These are phyloP conservation scores for Coniferiporia weirii DNA, from an alignment of 1,284 basidiomycete species.

Conservation along the genomic window DNA sequence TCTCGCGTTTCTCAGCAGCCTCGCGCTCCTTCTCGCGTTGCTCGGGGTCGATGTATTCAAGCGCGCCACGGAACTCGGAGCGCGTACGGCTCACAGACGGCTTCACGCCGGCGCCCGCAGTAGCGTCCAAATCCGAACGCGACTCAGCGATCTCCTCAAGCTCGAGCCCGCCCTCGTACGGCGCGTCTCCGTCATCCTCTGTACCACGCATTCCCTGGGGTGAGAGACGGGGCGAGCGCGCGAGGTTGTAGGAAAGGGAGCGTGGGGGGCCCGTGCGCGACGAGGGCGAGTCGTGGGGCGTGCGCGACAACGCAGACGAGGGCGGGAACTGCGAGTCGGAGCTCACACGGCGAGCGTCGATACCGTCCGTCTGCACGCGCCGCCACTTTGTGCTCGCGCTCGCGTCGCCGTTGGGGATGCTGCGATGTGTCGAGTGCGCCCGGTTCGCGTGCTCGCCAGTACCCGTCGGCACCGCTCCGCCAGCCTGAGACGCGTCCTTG, in stretches of 20 bases:
- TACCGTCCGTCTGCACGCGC: not conserved
- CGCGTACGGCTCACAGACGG: not conserved
- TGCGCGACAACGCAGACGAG: not conserved
- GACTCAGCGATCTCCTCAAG: not conserved
- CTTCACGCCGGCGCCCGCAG: not conserved
- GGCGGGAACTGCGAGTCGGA: not conserved
- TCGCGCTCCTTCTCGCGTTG: slow-evolving; percentile 38
- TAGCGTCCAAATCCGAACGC: not conserved
- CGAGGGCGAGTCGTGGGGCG: slow-evolving; percentile 48
- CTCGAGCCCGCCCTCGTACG: not conserved
- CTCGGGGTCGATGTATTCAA: slow-evolving; percentile 42
- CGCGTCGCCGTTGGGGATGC: not conserved
- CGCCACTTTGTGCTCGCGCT: not conserved
- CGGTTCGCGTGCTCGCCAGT: not conserved
- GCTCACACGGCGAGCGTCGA: not conserved
- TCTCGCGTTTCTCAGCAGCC: slow-evolving; percentile 47
- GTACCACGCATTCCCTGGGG: slow-evolving; percentile 23
- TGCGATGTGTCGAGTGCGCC: no score
- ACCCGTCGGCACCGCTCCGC: not conserved
- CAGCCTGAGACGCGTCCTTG: not conserved
- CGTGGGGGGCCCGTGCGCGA: slow-evolving; percentile 68
- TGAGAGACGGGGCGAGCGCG: slow-evolving; percentile 37
- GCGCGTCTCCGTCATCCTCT: not conserved
- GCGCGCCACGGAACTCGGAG: slow-evolving; percentile 53
- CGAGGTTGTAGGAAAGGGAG: slow-evolving; percentile 59